Conservation (phyloP, 139 green algal species). For the Medakamo hakoo region DNA sequence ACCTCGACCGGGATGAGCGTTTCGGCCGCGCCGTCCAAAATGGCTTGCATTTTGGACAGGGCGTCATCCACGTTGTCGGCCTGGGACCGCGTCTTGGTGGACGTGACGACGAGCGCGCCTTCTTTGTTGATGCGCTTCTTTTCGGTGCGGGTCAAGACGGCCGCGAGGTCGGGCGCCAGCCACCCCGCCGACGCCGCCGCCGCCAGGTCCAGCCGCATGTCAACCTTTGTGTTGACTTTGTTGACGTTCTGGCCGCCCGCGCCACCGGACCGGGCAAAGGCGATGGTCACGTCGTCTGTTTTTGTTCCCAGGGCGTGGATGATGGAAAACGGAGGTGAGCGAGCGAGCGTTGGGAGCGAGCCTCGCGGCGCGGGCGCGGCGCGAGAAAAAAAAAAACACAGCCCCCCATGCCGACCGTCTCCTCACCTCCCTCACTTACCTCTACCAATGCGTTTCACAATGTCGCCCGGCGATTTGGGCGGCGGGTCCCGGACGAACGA, state of each 20-base stretch:
- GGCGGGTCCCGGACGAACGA: too few species aligned
- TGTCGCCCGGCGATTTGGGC: too few species aligned
- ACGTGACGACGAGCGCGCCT: slow-evolving; percentile 73
- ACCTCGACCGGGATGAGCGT: slow-evolving; percentile 47
- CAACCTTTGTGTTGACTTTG: slow-evolving; percentile 94
- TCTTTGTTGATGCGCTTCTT: slow-evolving; percentile 89
- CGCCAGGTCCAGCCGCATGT: slow-evolving; percentile 74
- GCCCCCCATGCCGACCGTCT: too few species aligned
- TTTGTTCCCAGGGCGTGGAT: too few species aligned
- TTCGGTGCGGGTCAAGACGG: slow-evolving; percentile 53
- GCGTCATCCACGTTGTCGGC: slow-evolving; percentile 78
- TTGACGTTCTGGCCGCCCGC: slow-evolving; percentile 91
- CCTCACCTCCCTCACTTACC: too few species aligned
- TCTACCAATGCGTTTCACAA: too few species aligned
- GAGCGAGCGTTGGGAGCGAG: too few species aligned
- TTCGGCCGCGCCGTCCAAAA: slow-evolving; percentile 60
- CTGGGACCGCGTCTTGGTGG: slow-evolving; percentile 65
- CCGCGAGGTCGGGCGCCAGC: slow-evolving; percentile 59
- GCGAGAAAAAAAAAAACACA: too few species aligned
- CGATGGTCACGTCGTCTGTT: slow-evolving; percentile 82
- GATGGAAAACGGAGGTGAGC: too few species aligned
- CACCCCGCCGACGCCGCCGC: slow-evolving; percentile 37
- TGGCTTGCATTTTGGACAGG: slow-evolving; percentile 71
- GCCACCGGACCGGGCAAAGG: slow-evolving; percentile 69
- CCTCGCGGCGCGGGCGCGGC: too few species aligned